phyloP scores from a whole-genome alignment of 345 rosid genomes.

The Hypericum perforatum region DNA sequence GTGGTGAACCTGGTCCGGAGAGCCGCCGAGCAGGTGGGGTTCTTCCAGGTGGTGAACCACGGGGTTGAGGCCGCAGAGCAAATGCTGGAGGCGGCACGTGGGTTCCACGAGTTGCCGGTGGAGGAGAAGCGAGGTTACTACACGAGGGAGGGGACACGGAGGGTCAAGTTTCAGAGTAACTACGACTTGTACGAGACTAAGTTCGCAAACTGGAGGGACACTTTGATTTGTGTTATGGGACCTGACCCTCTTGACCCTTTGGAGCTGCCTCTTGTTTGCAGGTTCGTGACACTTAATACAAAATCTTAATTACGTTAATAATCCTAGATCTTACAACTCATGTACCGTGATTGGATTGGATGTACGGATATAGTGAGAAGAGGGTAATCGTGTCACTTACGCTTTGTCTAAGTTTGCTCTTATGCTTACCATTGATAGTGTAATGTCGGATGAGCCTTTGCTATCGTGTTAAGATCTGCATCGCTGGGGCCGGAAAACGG shows the following conservation, averaged over 20 bases:
- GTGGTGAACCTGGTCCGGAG: not conserved
- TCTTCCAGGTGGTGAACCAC: conserved; percentile 19
- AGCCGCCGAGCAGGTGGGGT: conserved; percentile 9
- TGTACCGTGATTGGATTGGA: too few species aligned
- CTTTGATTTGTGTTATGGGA: conserved; percentile 9
- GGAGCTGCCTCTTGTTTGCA: conserved; percentile 13
- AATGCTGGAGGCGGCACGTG: conserved; percentile 7
- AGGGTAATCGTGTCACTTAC: too few species aligned
- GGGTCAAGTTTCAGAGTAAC: conserved; percentile 5
- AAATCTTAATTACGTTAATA: too few species aligned
- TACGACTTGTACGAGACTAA: conserved; percentile 8
- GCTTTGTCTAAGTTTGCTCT: too few species aligned
- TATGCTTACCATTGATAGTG: too few species aligned
- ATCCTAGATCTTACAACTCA: too few species aligned
- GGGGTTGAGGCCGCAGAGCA: conserved; percentile 10
- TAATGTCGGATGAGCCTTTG: too few species aligned
- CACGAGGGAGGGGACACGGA: not conserved
- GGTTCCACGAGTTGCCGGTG: conserved; percentile 6
- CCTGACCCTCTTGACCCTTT: conserved; percentile 10
- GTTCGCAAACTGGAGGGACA: conserved; percentile 16
- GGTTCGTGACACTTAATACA: not conserved
- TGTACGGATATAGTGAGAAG: too few species aligned
- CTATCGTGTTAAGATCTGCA: too few species aligned
- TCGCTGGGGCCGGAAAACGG: too few species aligned
- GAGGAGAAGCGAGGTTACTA: conserved; percentile 8